phyloP scores from a whole-genome alignment of 164 flowering plant species.

The Brasenia schreberi region DNA sequence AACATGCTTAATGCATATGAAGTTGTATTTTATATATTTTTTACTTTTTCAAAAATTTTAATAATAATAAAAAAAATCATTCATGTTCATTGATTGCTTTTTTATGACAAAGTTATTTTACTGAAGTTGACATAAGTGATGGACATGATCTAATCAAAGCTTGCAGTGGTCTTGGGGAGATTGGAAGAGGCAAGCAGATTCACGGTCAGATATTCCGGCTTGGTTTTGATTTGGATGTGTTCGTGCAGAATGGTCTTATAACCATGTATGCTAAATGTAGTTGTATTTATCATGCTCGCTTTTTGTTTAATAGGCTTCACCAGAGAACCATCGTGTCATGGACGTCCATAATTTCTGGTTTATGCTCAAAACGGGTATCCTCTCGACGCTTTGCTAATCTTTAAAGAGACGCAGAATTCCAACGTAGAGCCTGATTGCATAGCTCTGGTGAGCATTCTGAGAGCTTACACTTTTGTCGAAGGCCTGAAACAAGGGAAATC shows the following conservation, averaged over 20 bases:
- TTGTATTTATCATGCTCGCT: constrained; percentile 4
- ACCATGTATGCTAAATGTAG: constrained; percentile 23
- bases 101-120: no score
- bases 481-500: constrained; percentile 17
- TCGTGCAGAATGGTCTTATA: constrained; percentile 27
- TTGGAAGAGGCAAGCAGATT: constrained; percentile 7
- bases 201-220: constrained; percentile 17
- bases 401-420: constrained; percentile 12
- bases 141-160: constrained; percentile 11
- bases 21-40: no score
- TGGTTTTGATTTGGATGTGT: constrained; percentile 24
- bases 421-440: constrained; percentile 17
- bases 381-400: constrained; percentile 19
- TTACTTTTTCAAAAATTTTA: no score
- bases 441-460: constrained; percentile 21
- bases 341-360: constrained; percentile 23
- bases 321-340: constrained; percentile 21
- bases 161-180: constrained; percentile 9
- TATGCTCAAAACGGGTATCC: constrained; percentile 22
- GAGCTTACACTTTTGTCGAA: constrained; percentile 21
- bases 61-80: no score
- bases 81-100: no score
- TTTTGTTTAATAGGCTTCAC: constrained; percentile 13
- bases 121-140: no score
- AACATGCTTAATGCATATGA: no score